A percentile compares a stretch with the other conserved stretches of the same genome.
These are phyloP conservation scores for Gossypium davidsonii DNA, from an alignment of 441 rosid genomes.

Conservation along the genomic window DNA sequence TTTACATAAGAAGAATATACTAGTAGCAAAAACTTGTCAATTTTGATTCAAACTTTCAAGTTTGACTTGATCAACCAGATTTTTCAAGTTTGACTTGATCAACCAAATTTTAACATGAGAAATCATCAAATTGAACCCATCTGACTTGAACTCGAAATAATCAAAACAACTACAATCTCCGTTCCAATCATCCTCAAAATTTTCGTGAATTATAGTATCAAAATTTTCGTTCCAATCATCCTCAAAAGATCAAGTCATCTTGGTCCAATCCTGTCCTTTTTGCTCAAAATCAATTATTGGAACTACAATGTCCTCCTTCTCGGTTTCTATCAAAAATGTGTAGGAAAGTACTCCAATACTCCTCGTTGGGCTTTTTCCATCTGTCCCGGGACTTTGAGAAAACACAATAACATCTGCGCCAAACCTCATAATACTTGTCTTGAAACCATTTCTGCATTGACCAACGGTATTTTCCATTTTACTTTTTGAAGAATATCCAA, in stretches of 20 bases:
- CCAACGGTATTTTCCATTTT: constrained; percentile 78
- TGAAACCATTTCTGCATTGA: constrained; percentile 93
- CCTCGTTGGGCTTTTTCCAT: constrained; percentile 61
- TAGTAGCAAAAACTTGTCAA: too few species aligned
- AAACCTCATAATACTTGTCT: constrained; percentile 95
- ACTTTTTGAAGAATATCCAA: constrained; percentile 87
- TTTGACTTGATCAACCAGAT: too few species aligned
- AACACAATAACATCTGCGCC: constrained; percentile 97
- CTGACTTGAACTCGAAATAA: too few species aligned
- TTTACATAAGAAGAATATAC: too few species aligned
- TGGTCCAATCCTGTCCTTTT: constrained; percentile 34
- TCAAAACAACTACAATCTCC: too few species aligned
- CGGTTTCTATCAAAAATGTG: constrained; percentile 77
- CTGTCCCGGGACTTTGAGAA: constrained; percentile 59
- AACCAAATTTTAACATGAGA: too few species aligned
- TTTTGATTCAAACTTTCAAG: too few species aligned
- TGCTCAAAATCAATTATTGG: constrained; percentile 78
- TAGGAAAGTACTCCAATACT: constrained; percentile 86
- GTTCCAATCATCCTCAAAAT: neutral
- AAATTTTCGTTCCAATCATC: constrained; percentile 39
- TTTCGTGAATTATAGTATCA: constrained; percentile 33
- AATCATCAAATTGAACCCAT: too few species aligned
- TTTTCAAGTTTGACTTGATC: too few species aligned
- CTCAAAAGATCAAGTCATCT: constrained; percentile 34
- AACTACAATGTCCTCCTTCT: constrained; percentile 86